These are phyloP conservation scores for Plasmodium relictum DNA, from an alignment of 169 alveolate species.

Conservation along the genomic window DNA sequence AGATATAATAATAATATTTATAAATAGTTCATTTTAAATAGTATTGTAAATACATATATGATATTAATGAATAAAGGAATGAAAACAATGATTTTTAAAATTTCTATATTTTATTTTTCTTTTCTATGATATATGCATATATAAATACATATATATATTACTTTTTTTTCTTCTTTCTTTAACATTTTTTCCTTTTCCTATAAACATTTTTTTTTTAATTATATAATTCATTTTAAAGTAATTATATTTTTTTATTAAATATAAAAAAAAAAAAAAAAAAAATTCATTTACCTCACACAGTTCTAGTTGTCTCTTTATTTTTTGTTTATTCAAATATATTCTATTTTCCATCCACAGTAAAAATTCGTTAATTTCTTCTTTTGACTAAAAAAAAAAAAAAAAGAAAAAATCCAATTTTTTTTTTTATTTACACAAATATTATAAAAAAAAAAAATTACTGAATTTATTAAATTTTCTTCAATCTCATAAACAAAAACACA, in stretches of 20 bases:
- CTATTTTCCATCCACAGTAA: conserved; percentile 59
- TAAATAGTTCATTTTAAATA: no score
- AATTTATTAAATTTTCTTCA: conserved; percentile 43
- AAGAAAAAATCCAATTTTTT: not conserved
- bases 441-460: conserved; percentile 33
- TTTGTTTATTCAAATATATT: conserved; percentile 56
- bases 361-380: conserved; percentile 65
- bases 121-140: not conserved
- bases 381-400: conserved; percentile 15
- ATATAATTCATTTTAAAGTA: conserved; percentile 19
- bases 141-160: conserved; percentile 22
- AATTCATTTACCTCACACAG: conserved; percentile 24
- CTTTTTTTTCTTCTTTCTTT: conserved; percentile 56
- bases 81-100: no score
- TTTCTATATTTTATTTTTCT: no score
- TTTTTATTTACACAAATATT: not conserved
- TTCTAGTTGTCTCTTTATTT: conserved; percentile 44
- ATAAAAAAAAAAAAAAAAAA: conserved; percentile 13
- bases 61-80: no score
- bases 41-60: no score
- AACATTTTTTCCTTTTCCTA: conserved; percentile 55
- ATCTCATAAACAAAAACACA: conserved; percentile 74
- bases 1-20: not conserved
- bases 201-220: conserved; percentile 29
- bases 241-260: not conserved